A percentile compares a stretch with the other conserved stretches of the same genome.
Conservation (phyloP, 495 filamentous ascomycete genomes). For the Penicillium antarcticum region DNA sequence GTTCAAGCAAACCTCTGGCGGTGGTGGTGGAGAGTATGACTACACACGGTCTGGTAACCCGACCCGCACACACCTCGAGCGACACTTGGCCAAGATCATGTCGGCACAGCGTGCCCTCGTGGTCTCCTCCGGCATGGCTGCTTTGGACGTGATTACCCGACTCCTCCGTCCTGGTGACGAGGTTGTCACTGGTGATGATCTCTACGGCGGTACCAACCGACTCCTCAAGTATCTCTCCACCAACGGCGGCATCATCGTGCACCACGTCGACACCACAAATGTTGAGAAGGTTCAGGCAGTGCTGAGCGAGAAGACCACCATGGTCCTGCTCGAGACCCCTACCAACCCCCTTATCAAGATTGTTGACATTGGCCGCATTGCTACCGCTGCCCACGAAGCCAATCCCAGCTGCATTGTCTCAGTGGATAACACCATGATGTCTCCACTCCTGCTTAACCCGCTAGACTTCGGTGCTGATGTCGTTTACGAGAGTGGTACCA, state of each 20-base stretch:
- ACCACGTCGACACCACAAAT: constrained; percentile 91
- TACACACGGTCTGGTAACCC: constrained; percentile 97
- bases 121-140: constrained; percentile 95
- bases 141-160: constrained; percentile 94
- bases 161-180: constrained; percentile 91
- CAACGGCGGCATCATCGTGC: constrained; percentile 84
- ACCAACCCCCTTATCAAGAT: constrained; percentile 99
- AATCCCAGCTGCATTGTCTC: constrained; percentile 81
- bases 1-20: constrained; percentile 87
- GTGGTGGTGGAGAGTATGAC: constrained; percentile 84
- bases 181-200: constrained; percentile 92
- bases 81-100: constrained; percentile 99
- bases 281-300: constrained; percentile 64
- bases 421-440: constrained; percentile 99
- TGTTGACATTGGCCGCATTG: constrained; percentile 80
- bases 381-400: constrained; percentile 67
- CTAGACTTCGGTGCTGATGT: constrained; percentile 93
- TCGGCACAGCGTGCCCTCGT: constrained; percentile 84
- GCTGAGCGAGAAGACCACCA: constrained; percentile 75
- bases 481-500: constrained; percentile 95
- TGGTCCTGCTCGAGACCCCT: constrained; percentile 95
- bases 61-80: constrained; percentile 91
- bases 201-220: constrained; percentile 95
- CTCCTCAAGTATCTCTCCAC: constrained; percentile 87
- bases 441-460: constrained; percentile 85